A percentile compares a stretch with the other conserved stretches of the same genome.
phyloP scores from a whole-genome alignment of 371 early-diverging fungal species.

The Mortierella sp. region DNA sequence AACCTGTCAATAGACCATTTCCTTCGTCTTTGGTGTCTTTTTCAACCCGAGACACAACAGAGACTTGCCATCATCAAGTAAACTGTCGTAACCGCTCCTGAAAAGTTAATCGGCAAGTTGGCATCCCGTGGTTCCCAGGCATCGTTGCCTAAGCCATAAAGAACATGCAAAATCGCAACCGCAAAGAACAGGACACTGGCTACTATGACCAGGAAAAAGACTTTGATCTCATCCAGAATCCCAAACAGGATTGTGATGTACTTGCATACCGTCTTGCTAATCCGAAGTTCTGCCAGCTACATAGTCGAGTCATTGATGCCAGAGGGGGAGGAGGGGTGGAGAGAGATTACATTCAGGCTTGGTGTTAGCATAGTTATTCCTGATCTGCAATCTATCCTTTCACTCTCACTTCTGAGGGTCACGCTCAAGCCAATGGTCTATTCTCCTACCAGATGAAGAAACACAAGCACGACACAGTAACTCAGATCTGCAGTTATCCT shows the following conservation, averaged over 20 bases:
- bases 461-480: slow-evolving; percentile 23
- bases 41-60: too few relatives aligned
- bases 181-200: slow-evolving; percentile 18
- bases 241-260: slow-evolving; percentile 20
- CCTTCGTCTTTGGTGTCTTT: too few relatives aligned
- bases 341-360: too few relatives aligned
- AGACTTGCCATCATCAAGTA: slow-evolving; percentile 43
- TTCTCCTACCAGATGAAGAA: slow-evolving; percentile 23
- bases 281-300: slow-evolving; percentile 29
- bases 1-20: too few relatives aligned
- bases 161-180: slow-evolving; percentile 24
- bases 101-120: slow-evolving; percentile 6
- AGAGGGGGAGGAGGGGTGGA: too few relatives aligned
- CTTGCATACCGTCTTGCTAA: slow-evolving; percentile 21
- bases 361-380: too few relatives aligned
- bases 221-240: slow-evolving; percentile 10
- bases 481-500: slow-evolving; percentile 2
- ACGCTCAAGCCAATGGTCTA: too few relatives aligned
- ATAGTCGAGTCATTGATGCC: background rate
- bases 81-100: slow-evolving; percentile 17
- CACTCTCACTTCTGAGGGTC: too few relatives aligned
- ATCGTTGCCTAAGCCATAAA: slow-evolving; percentile 10
- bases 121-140: background rate
- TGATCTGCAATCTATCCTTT: too few relatives aligned
- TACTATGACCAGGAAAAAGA: slow-evolving; percentile 31